A percentile compares a stretch with the other conserved stretches of the same genome.
Evolutionary conservation across 2,329 filamentous ascomycete species (phyloP).

Genomic region (Pseudocercospora pini-densiflorae): DNA sequence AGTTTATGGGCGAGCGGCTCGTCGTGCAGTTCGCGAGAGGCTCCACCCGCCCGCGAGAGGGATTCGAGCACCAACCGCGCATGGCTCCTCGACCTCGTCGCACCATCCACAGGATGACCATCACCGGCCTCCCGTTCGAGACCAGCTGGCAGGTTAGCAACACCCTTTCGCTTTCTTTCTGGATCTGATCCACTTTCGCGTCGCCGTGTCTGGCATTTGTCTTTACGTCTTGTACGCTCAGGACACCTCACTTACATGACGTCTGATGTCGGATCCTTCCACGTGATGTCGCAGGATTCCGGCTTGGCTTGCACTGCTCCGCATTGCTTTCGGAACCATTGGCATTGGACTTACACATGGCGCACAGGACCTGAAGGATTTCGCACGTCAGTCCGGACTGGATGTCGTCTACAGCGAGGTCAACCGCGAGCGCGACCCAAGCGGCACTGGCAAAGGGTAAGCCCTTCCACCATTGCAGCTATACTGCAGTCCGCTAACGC

Average conservation of each 20-base stretch:
- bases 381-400: slow-evolving; percentile 93
- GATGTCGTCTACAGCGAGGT: slow-evolving; percentile 99
- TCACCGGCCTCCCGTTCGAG: slow-evolving; percentile 93
- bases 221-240: background rate
- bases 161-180: slow-evolving; percentile 43
- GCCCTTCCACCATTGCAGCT: background rate
- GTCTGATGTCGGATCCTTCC: background rate
- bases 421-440: slow-evolving; percentile 82
- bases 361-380: slow-evolving; percentile 98
- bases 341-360: slow-evolving; percentile 30
- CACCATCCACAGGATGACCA: slow-evolving; percentile 95
- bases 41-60: slow-evolving; percentile 68
- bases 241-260: background rate
- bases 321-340: slow-evolving; percentile 17
- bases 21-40: slow-evolving; percentile 98
- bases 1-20: slow-evolving; percentile 96
- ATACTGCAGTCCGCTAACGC: background rate
- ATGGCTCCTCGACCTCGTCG: slow-evolving; percentile 81
- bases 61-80: slow-evolving; percentile 66
- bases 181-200: background rate
- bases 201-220: background rate
- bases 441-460: slow-evolving; percentile 69
- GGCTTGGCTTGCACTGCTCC: slow-evolving; percentile 30
- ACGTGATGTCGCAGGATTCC: slow-evolving; percentile 8
- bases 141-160: slow-evolving; percentile 99